Evolutionary conservation across 805 yeast genomes (phyloP).

Genomic region (Cyberlindnera suaveolens): DNA sequence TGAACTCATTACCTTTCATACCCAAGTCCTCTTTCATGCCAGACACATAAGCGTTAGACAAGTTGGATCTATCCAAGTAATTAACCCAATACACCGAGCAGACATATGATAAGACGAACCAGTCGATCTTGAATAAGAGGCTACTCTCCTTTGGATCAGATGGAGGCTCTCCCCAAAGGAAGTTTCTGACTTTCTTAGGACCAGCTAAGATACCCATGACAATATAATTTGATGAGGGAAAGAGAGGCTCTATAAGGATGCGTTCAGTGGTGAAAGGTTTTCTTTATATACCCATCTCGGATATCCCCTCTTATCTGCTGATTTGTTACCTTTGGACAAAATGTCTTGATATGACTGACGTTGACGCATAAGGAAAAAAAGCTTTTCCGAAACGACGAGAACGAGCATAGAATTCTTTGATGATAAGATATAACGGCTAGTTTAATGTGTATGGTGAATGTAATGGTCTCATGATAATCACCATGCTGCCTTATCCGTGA

Average conservation of each 20-base stretch:
- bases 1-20: slow-evolving; percentile 43
- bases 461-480: no score
- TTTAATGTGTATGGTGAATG: no score
- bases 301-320: not conserved
- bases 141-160: slow-evolving; percentile 15
- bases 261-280: not conserved
- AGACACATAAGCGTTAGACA: slow-evolving; percentile 56
- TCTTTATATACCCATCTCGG: not conserved
- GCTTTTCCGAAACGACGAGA: no score
- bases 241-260: not conserved
- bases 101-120: slow-evolving; percentile 20
- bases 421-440: no score
- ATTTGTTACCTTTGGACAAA: not conserved
- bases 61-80: slow-evolving; percentile 52
- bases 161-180: slow-evolving; percentile 23
- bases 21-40: slow-evolving; percentile 57
- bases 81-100: slow-evolving; percentile 32
- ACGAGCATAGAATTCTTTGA: no score
- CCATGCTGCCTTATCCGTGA: no score
- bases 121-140: slow-evolving; percentile 21
- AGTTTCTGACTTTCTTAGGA: slow-evolving; percentile 11
- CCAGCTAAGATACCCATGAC: not conserved
- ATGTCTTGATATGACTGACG: not conserved
- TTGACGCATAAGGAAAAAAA: no score
- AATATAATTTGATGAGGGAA: not conserved